Conservation (phyloP, 495 filamentous ascomycete genomes). For the Gamarada debralockiae region DNA sequence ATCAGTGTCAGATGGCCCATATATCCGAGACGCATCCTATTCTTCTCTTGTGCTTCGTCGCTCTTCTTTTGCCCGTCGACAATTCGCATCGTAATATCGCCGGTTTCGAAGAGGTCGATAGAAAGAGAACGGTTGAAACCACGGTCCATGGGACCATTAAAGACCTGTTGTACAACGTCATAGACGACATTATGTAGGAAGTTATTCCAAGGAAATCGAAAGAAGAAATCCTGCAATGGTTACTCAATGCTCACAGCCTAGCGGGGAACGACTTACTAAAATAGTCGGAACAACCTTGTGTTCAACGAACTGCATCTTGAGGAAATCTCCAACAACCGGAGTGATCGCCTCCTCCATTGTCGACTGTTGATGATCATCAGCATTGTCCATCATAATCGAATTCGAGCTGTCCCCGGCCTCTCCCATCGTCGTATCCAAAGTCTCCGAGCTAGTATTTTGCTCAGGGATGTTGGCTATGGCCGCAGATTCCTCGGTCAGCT, state of each 20-base stretch:
- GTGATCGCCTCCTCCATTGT: constrained; percentile 36
- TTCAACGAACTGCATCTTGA: constrained; percentile 97
- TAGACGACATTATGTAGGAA: constrained; percentile 99
- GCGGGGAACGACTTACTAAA: constrained; percentile 54
- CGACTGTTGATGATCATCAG: constrained; percentile 16
- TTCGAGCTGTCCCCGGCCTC: constrained; percentile 25
- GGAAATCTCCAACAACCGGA: constrained; percentile 94
- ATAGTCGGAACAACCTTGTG: constrained; percentile 94
- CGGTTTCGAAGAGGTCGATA: constrained; percentile 86
- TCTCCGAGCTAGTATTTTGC: constrained; percentile 21
- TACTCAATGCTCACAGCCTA: constrained; percentile 2
- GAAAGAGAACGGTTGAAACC: constrained; percentile 92
- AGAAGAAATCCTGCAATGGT: constrained; percentile 77
- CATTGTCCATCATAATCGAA: constrained; percentile 22
- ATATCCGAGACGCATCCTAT: constrained; percentile 90
- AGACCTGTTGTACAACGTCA: constrained; percentile 98
- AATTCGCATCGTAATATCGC: constrained; percentile 85
- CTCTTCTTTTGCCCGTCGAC: constrained; percentile 84
- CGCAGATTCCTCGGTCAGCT: constrained; percentile 1
- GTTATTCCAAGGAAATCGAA: constrained; percentile 99
- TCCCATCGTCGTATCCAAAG: constrained; percentile 25
- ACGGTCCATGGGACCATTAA: constrained; percentile 96
- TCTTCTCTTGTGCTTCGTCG: constrained; percentile 75
- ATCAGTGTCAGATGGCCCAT: constrained; percentile 98
- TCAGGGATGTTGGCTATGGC: not conserved